Evolutionary conservation across 345 rosid genomes (phyloP), one percentile per base, ranked within the genome.

Genomic region (Raphanus raphanistrum): DNA sequence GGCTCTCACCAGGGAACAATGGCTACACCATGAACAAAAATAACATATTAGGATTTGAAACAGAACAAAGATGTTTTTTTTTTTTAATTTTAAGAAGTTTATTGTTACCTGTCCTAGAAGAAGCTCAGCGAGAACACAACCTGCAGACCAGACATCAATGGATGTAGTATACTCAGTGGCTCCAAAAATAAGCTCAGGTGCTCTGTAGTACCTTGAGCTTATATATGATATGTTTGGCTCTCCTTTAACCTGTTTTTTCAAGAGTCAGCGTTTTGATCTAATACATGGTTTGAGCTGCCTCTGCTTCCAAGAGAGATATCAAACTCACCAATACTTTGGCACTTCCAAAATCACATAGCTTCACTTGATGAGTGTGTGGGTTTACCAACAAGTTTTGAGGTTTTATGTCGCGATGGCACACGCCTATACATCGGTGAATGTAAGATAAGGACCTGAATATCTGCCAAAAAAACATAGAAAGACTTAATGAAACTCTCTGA

Each of bases 181-280:
- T 50, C 57, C 57, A 50, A 50, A 50, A 50, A 50, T 50, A 50
- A 50, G 57, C 57, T 50, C 57, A 50, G 57, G 57, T 50, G 57
- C 57, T 15, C 57, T 50, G 25, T 50, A 50, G 15, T 50, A 50
- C 21, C 57, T 50, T n/a, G 57, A 50, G 57, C 57, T 15, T n/a
- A 50, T 50, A 50, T 50, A 50, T 50, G 57, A 50, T 15, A 50
- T 50, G 57, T 50, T 50, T 50, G 57, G 57, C 57, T 50, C 57
- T 50, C 57, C 57, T 50, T 5, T 50, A 50, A 50, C 57, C 57
- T 50, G 57, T 50, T 50, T 50, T 50, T 50, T 50, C 25, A n/a
- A 50, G 25, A 5, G 8, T 15, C 57, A 50, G 8, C 57, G 15
- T 15, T 21, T 21, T 50, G 8, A 50, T 50, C 35, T 5, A 50